Evolutionary conservation across 495 filamentous ascomycete genomes (phyloP).

Genomic region (Podospora sp.): DNA sequence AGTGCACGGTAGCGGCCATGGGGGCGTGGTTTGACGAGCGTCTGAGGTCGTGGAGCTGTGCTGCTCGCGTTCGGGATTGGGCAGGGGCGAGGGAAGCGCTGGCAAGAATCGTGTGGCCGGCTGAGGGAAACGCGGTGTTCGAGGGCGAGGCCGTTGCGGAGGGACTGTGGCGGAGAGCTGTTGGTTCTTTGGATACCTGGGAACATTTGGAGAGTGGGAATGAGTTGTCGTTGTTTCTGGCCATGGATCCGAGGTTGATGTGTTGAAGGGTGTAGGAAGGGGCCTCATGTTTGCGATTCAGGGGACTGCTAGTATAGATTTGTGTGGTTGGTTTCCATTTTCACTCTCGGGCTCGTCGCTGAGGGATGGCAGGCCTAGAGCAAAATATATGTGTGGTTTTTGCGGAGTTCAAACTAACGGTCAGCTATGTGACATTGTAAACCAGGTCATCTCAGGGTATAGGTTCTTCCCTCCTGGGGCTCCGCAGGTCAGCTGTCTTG

Average conservation of each 20-base stretch:
- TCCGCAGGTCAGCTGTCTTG: too few relatives aligned
- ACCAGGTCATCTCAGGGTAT: too few relatives aligned
- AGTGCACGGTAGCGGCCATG: neutral
- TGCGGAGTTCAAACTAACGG: too few relatives aligned
- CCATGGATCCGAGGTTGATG: conserved; percentile 10
- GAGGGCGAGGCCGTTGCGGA: conserved; percentile 10
- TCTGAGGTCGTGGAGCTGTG: conserved; percentile 17
- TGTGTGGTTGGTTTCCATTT: too few relatives aligned
- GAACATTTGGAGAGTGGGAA: neutral
- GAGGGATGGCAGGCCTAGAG: too few relatives aligned
- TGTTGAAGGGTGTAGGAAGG: neutral
- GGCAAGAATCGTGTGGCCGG: conserved; percentile 19
- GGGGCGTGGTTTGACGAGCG: conserved; percentile 19
- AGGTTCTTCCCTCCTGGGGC: too few relatives aligned
- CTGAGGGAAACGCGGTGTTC: neutral
- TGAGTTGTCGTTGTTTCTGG: neutral
- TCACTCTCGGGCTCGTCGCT: too few relatives aligned
- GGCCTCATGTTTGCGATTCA: too few relatives aligned
- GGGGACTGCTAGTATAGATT: neutral
- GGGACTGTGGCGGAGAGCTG: conserved; percentile 14
- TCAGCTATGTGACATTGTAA: too few relatives aligned
- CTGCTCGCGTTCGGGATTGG: conserved; percentile 13
- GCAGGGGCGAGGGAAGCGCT: conserved; percentile 6
- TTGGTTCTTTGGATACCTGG: neutral
- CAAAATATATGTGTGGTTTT: too few relatives aligned